Conservation (phyloP, 2,329 filamentous ascomycete genomes). For the Sporothrix globosa region DNA sequence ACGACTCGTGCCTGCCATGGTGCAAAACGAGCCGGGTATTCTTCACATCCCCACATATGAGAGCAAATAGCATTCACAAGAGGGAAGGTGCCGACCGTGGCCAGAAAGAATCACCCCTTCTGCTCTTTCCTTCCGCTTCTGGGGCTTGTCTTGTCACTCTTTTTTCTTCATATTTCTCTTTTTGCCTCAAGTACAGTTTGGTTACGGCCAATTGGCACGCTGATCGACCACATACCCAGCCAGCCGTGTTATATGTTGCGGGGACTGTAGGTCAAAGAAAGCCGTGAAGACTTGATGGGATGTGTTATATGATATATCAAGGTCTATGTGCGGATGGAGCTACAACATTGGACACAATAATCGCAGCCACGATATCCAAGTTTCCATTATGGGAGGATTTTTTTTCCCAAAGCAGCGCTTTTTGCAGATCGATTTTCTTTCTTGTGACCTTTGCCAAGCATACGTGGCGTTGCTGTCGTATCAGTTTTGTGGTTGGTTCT, state of each 20-base stretch:
- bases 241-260: conserved; percentile 11
- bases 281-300: background rate
- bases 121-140: background rate
- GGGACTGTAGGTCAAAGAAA: conserved; percentile 7
- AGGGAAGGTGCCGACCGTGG: conserved; percentile 4
- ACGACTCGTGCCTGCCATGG: background rate
- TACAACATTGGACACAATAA: too few relatives aligned
- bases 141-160: background rate
- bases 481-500: too few relatives aligned
- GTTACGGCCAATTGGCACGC: background rate
- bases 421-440: too few relatives aligned
- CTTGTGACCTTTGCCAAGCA: too few relatives aligned
- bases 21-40: background rate
- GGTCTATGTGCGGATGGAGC: background rate
- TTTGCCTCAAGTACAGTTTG: background rate
- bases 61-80: background rate
- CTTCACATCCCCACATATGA: background rate
- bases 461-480: too few relatives aligned
- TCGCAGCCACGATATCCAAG: too few relatives aligned
- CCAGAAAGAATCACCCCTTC: background rate
- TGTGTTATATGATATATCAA: background rate
- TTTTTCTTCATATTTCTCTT: background rate
- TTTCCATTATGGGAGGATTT: too few relatives aligned
- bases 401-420: too few relatives aligned
- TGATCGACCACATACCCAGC: background rate